Evolutionary conservation across 805 yeast species (phyloP), one percentile per base, ranked within the genome.

Genomic region (Candida peoriensis): DNA sequence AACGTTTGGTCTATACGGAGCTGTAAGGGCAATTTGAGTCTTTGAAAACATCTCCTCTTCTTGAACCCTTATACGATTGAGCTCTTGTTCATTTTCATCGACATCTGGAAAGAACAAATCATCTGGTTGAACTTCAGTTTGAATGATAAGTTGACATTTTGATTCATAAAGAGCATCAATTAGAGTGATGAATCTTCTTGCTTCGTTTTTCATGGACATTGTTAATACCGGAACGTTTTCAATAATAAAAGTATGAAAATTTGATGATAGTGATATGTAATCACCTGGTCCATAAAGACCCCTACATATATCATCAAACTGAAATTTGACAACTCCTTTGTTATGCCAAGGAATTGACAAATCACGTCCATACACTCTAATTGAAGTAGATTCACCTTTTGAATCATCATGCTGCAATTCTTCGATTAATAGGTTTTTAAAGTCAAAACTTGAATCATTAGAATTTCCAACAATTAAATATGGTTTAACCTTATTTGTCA

Each of bases 81-180:
- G 48, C 17, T 54, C 55, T 16, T 54, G 58, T 22, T 50, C 57
- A 3, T 30, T 28, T 11, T 33, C 41, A 6, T 40, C 33, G 7
- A 51, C 44, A 24, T 72, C 82, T 0, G 87, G 85, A 57, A 81
- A 81, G 56, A 81, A 81, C 17, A 81, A 45, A n/a, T 59, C 52
- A 24, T 75, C 76, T 8, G 76, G 64, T 1, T 55, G 60, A 0
- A 62, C 74, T 30, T 69, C 79, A 21, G 72, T 54, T 36, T 78
- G 57, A 41, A 81, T 48, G 18, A 65, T 65, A n/a, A 81, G 58
- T 45, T 74, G 74, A 49, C 86, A 79, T 46, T 72, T 69, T 13
- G 80, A 69, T 49, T 81, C 88, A 52, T 81, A 81, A 10, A 80
- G 55, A 0, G 87, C 84, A 55, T 81, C 88, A 19, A 81, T 50